A percentile compares a stretch with the other conserved stretches of the same genome.
These are phyloP conservation scores for Russula abietina DNA, from an alignment of 768 basidiomycete genomes.

Conservation along the genomic window DNA sequence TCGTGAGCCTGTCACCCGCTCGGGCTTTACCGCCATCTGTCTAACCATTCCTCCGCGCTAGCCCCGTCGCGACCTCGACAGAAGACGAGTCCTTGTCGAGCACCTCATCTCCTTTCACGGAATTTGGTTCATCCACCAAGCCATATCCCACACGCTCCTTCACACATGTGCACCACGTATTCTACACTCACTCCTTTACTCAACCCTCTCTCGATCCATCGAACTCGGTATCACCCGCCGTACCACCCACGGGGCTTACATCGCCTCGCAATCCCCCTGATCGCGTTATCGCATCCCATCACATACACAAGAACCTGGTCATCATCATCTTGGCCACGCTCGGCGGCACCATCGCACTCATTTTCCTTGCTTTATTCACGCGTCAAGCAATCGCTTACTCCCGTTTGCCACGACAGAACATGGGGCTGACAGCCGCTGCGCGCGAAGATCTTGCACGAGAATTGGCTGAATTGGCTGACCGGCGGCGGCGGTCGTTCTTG, in stretches of 20 bases:
- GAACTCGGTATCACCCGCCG: background rate
- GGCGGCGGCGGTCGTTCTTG: constrained; percentile 22
- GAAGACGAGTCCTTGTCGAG: background rate
- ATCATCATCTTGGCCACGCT: constrained; percentile 43
- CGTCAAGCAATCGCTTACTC: constrained; percentile 42
- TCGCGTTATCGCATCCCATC: background rate
- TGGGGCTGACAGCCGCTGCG: constrained; percentile 36
- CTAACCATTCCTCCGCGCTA: background rate
- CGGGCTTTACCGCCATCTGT: background rate
- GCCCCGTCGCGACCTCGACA: background rate
- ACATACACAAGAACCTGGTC: constrained; percentile 23
- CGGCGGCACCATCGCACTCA: constrained; percentile 37
- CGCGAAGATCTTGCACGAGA: constrained; percentile 46
- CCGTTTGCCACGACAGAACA: constrained; percentile 42
- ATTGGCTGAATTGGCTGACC: constrained; percentile 41
- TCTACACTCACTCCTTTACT: background rate
- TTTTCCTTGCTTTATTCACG: constrained; percentile 34
- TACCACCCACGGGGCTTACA: background rate
- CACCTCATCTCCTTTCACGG: background rate
- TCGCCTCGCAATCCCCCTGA: constrained; percentile 5
- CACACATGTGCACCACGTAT: background rate
- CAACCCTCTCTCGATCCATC: background rate
- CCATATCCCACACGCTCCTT: background rate
- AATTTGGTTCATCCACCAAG: background rate
- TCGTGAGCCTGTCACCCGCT: background rate